Evolutionary conservation across 2,329 filamentous ascomycete genomes (phyloP).

Genomic region (Didymosphaeria variabile): DNA sequence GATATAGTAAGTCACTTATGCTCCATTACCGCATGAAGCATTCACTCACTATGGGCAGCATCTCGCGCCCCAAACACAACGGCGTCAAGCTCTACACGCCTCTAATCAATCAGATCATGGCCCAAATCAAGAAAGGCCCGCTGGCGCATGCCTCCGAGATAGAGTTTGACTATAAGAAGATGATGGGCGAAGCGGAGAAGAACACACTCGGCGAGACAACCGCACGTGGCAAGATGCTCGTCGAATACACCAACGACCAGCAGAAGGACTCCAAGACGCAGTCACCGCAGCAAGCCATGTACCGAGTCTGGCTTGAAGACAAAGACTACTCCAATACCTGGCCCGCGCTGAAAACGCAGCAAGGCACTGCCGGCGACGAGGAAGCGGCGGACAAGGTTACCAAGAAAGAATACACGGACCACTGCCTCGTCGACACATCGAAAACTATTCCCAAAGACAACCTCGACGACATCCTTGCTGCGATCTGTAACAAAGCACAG

Average conservation of each 20-base stretch:
- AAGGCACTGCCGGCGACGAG: too few species aligned
- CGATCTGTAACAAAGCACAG: too few species aligned
- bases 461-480: too few species aligned
- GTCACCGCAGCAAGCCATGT: conserved; percentile 10
- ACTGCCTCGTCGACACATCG: too few species aligned
- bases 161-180: conserved; percentile 9
- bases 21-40: background rate
- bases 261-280: background rate
- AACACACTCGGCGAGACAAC: background rate
- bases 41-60: background rate
- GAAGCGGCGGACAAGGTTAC: too few species aligned
- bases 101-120: conserved; percentile 2
- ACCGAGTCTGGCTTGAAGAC: background rate
- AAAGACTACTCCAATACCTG: too few species aligned
- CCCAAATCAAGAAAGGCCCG: conserved; percentile 1
- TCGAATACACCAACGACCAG: conserved; percentile 17
- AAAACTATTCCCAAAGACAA: too few species aligned
- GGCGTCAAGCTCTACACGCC: background rate
- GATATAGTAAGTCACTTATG: conserved; percentile 5
- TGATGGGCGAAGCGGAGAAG: background rate
- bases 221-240: conserved; percentile 16
- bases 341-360: too few species aligned
- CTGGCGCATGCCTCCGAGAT: background rate
- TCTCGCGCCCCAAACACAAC: background rate
- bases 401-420: too few species aligned